Conservation (phyloP, 2,329 filamentous ascomycete genomes). For the Arthroderma sp. region DNA sequence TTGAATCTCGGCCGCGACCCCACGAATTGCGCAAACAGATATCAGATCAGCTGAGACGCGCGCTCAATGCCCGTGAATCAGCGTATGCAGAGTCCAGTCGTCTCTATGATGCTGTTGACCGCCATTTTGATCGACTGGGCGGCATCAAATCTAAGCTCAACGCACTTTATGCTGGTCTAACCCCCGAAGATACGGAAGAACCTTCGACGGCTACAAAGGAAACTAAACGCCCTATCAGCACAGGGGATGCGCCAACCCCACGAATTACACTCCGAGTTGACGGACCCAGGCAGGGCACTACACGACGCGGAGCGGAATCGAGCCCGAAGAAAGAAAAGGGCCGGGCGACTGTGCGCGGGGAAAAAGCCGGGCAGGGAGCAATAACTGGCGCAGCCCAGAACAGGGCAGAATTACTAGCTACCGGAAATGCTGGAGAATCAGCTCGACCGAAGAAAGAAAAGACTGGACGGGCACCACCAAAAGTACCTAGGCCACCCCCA, state of each 20-base stretch:
- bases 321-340: neutral
- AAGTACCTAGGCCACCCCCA: conserved; percentile 30
- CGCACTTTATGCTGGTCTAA: conserved; percentile 38
- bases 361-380: too few relatives aligned
- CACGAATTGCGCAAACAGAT: conserved; percentile 42
- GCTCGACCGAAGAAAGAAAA: conserved; percentile 6
- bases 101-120: conserved; percentile 44
- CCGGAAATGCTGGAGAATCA: neutral
- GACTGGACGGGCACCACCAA: conserved; percentile 3
- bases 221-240: conserved; percentile 29
- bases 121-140: conserved; percentile 43
- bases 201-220: conserved; percentile 23
- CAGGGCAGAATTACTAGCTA: too few relatives aligned
- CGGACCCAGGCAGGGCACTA: conserved; percentile 11
- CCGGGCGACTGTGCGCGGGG: neutral
- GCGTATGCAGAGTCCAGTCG: conserved; percentile 44
- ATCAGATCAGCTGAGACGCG: conserved; percentile 41
- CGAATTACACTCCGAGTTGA: conserved; percentile 33
- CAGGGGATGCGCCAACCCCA: conserved; percentile 23
- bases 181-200: conserved; percentile 16
- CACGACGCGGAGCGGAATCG: neutral
- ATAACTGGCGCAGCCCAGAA: too few relatives aligned
- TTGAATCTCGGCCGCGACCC: conserved; percentile 38
- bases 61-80: conserved; percentile 42
- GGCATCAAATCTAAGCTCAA: conserved; percentile 50